Evolutionary conservation across 345 rosid genomes (phyloP).

Genomic region (Lumnitzera littorea): DNA sequence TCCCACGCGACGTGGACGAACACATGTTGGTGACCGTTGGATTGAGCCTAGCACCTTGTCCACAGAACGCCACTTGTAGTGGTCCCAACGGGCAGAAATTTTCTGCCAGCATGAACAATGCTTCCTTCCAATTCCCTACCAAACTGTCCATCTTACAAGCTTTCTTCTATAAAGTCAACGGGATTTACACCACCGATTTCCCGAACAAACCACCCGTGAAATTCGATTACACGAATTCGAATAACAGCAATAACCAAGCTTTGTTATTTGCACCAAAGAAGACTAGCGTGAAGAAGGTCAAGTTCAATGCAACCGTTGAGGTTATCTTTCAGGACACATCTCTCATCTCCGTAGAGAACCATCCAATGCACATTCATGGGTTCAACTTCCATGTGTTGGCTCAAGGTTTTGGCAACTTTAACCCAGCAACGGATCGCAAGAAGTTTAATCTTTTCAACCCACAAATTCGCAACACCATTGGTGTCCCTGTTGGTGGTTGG

Average conservation of each 20-base stretch:
- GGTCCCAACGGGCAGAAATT: conserved; percentile 26
- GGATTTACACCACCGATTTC: conserved; percentile 65
- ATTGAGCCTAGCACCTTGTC: conserved; percentile 37
- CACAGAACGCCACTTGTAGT: conserved; percentile 35
- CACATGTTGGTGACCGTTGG: conserved; percentile 69
- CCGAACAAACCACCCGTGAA: conserved; percentile 53
- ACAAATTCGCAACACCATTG: conserved; percentile 68
- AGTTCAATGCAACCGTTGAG: conserved; percentile 70
- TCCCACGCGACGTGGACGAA: conserved; percentile 53
- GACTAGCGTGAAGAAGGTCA: conserved; percentile 54
- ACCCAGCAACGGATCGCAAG: conserved; percentile 30
- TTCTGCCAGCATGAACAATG: conserved; percentile 79
- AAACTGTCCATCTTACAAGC: conserved; percentile 60
- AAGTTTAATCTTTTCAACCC: conserved; percentile 63
- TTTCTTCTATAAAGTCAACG: conserved; percentile 35
- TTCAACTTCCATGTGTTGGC: conserved; percentile 79
- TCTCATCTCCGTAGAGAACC: conserved; percentile 49
- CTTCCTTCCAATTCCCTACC: conserved; percentile 48
- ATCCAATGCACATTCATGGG: conserved; percentile 89
- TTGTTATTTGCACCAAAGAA: conserved; percentile 45
- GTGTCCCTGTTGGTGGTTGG: conserved; percentile 88
- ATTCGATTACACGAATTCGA: conserved; percentile 58
- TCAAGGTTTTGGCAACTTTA: conserved; percentile 85
- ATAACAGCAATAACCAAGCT: conserved; percentile 15
- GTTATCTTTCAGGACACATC: conserved; percentile 73